A percentile compares a stretch with the other conserved stretches of the same genome.
Evolutionary conservation across 768 basidiomycete species (phyloP).

Genomic region (Suillus subaureus): DNA sequence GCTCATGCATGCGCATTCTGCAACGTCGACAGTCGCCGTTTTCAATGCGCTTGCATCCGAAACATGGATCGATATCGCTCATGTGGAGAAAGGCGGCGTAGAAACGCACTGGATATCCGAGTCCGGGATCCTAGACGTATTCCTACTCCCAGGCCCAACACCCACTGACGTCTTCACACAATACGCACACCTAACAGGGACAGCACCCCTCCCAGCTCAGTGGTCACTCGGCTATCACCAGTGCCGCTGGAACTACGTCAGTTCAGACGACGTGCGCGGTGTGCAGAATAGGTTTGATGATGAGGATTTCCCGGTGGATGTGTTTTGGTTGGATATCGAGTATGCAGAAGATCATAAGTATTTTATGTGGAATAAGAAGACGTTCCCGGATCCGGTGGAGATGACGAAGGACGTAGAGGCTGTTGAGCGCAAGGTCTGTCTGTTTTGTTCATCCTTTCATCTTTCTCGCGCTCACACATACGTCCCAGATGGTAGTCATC

Average conservation of each 20-base stretch:
- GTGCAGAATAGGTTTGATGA: slow-evolving; percentile 58
- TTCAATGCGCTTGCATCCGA: slow-evolving; percentile 92
- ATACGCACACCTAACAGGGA: slow-evolving; percentile 83
- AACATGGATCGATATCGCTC: slow-evolving; percentile 91
- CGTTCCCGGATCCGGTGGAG: no score
- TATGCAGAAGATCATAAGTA: no score
- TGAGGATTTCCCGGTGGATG: no score
- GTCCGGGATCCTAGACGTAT: slow-evolving; percentile 92
- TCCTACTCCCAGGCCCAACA: slow-evolving; percentile 90
- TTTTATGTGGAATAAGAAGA: no score
- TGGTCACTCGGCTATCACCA: slow-evolving; percentile 97
- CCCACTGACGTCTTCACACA: slow-evolving; percentile 82
- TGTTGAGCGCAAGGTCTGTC: not conserved
- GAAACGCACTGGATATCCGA: slow-evolving; percentile 98
- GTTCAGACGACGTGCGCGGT: no score
- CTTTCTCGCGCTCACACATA: no score
- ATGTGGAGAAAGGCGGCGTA: slow-evolving; percentile 49
- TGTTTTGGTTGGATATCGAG: slow-evolving; percentile 45
- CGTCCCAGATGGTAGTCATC: no score
- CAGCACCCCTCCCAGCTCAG: slow-evolving; percentile 80
- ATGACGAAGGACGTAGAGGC: no score
- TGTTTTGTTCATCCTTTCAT: not conserved
- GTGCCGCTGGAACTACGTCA: slow-evolving; percentile 40
- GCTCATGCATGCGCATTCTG: slow-evolving; percentile 89
- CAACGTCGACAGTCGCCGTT: slow-evolving; percentile 84